Evolutionary conservation across 2,329 filamentous ascomycete genomes (phyloP), one percentile per base, ranked within the genome.

Genomic region (Didymella pomorum): DNA sequence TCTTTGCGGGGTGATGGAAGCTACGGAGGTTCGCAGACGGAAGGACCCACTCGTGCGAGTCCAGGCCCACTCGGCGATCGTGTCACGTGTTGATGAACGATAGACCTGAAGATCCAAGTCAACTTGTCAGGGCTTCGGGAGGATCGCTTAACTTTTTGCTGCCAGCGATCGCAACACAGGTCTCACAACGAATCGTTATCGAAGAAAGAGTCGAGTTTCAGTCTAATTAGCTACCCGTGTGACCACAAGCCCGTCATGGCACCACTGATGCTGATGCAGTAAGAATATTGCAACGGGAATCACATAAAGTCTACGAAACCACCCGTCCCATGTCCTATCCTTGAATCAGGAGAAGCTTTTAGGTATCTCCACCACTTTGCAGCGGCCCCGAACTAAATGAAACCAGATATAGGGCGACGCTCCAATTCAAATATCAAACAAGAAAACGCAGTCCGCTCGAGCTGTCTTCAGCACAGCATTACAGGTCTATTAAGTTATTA

Each of bases 401-500:
- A 61, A 47, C 35, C 50, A 58, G 47, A 55, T 48, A 49, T 51
- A 58, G 29, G 41, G 56, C 53, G 63, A 52, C 62, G 58, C 64
- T 66, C 37, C 51, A 61, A 60, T 54, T 59, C 60, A 62, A 66
- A 65, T 61, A 62, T 68, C 60, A 65, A 59, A 69, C 56, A 64
- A 58, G 59, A 53, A 65, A 68, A 54, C 50, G 20, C 42, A 45
- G 10, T 41, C 39, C 53, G 18, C 45, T 42, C 26, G 18, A 18
- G 5, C 14, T 35, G 11, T 26, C 33, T 21, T 42, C 14, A 20
- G 31, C 25, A 29, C 7, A 37, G 18, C 48, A 35, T 53, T 63
- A 87, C 69, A 89, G 75, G 75, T 89, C 86, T 72, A 89, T 89
- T 78, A 89, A 73, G 71, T 86, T 88, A 53, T 84, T 83, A 56